Base-by-base conservation (phyloP, 2,329 filamentous ascomycete species). In the Fusarium xyrophilum region DNA sequence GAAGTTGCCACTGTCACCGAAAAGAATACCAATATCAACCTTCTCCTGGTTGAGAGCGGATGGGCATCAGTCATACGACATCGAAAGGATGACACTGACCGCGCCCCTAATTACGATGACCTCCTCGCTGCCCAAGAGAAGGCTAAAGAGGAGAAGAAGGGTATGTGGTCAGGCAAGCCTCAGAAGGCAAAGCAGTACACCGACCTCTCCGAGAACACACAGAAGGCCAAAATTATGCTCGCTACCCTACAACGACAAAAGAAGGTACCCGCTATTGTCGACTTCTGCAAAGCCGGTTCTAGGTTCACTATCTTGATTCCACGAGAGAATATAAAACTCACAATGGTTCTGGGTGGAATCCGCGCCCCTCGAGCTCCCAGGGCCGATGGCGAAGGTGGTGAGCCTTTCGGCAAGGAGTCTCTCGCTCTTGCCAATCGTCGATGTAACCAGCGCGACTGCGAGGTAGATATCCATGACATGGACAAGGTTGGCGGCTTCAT, bases 401-500 rank as follows among this genome's bases (percentile, higher is more conserved):
- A 99, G 82, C 94, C 96, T 2, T 98, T 97, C 72, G 96, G 96
- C 27, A 92, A 96, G 78, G 96, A 99, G 82, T 95, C 95, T 6
- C 87, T 97, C 67, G 95, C 99, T 52, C 89, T 98, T 71, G 94
- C 95, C 50, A 93, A 93, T 80, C 90, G 88, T 74, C 89, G 94
- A 60, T 93, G 91, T 81, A 91, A 93, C 83, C 96, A 99, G 83
- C 90, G 96, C 56, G 96, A 99, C 79, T 94, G 96, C 50, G 95
- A 98, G 80, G 92, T 99, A 61, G 94, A 99, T 74, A 91, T 99
- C 23, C 90, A 97, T 78, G 93, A 94, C 74, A 92, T 93, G 71
- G 96, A 99, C 85, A 98, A 97, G 84, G 90, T 96, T 28, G 96
- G 96, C 74, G 96, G 96, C 38, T 99, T 99, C 83, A 98, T 99